Evolutionary conservation across 106 monocot species (phyloP).

Genomic region (Alisma plantagoaquatica): DNA sequence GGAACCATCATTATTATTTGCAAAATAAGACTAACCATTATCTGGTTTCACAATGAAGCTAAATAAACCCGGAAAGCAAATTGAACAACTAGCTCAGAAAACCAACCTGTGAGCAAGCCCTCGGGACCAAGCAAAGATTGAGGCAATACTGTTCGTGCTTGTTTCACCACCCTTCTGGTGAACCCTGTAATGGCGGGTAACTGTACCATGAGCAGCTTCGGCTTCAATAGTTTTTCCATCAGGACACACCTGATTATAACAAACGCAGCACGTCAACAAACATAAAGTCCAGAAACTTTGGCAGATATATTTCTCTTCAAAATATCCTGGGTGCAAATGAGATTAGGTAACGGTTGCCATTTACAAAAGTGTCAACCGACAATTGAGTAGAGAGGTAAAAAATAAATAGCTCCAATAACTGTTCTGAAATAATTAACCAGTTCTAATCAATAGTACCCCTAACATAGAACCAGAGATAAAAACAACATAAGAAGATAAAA

Average conservation of each 20-base stretch:
- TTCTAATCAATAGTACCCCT: too few species aligned
- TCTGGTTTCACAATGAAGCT: not conserved
- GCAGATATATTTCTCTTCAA: not conserved
- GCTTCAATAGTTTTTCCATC: slow-evolving; percentile 97
- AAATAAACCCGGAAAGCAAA: not conserved
- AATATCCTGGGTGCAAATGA: not conserved
- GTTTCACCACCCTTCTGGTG: slow-evolving; percentile 91
- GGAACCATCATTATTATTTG: too few species aligned
- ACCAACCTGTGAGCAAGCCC: slow-evolving; percentile 79
- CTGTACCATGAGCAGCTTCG: slow-evolving; percentile 96
- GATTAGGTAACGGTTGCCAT: not conserved
- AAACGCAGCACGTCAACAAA: not conserved
- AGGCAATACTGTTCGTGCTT: slow-evolving; percentile 95
- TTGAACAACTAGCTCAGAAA: not conserved
- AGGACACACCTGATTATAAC: slow-evolving; percentile 64
- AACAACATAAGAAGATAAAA: too few species aligned
- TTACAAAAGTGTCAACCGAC: not conserved
- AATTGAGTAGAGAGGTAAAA: not conserved
- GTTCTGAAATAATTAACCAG: too few species aligned
- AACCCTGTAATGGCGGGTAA: slow-evolving; percentile 82
- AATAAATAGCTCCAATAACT: not conserved
- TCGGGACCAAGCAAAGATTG: slow-evolving; percentile 88
- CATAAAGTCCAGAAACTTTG: too few species aligned
- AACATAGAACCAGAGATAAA: too few species aligned
- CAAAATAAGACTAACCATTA: too few species aligned